Evolutionary conservation across 176 grass and related monocot genomes (phyloP), one percentile per base, ranked within the genome.

Genomic region (Eleusine coracana): DNA sequence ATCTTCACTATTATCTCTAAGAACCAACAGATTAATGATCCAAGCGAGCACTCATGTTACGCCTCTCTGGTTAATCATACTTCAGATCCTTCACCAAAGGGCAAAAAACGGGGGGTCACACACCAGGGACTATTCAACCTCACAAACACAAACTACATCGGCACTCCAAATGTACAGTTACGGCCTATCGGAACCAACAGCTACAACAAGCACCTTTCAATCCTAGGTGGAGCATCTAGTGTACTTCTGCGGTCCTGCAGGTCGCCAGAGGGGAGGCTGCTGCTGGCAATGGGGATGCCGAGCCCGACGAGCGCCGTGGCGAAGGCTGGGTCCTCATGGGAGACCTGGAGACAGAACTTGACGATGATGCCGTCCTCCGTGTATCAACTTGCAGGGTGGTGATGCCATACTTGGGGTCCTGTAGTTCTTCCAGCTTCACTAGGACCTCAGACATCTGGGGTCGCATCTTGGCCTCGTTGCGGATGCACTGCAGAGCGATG

Each of bases 371-470:
- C 14, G 37, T 85, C 37, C 42, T 58, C 44, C 34, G 63, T 17
- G 34, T 87, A 76, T 77, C 37, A 2, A 82, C 50, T 11, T 87
- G 83, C 1, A 73, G 75, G 8, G 50, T 7, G 10, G 61, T 21
- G 6, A 62, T 34, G 11, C 55, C 49, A 36, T 85, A 67, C 29
- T 88, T 95, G 1, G 71, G 59, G n/a, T 96, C 91, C 12, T 83
- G 83, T 48, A 96, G 85, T 63, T 96, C 62, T 76, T 93, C 86
- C 41, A 97, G 80, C 34, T 83, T 84, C n/a, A 76, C 86, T 18
- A 97, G 39, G 34, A 97, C 78, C 39, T 87, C 63, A 0, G 86
- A 86, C 91, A 91, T 93, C 48, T 66, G 74, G 1, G 94, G 94
- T 50, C 91, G 74, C 75, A 74, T 71, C 77, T 93, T 97, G 46